These are phyloP conservation scores for Cicer bijugum DNA, from an alignment of 306 rosid species.

Conservation along the genomic window DNA sequence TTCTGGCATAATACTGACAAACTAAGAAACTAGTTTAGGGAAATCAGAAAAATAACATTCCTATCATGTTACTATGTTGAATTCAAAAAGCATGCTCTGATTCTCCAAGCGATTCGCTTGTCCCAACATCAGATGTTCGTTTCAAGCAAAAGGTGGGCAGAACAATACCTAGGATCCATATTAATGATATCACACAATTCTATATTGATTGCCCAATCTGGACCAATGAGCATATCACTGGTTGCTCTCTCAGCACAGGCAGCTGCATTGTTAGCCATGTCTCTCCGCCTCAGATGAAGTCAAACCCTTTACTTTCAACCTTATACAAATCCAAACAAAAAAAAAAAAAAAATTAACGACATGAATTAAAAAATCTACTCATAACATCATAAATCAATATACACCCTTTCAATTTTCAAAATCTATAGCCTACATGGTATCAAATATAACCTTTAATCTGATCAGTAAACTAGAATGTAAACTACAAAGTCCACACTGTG, in stretches of 20 bases:
- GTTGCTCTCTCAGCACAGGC: conserved; percentile 95
- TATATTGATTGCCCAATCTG: conserved; percentile 95
- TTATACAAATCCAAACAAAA: conserved; percentile 39
- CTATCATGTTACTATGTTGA: background rate
- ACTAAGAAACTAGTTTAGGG: conserved; percentile 13
- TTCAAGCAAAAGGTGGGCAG: background rate
- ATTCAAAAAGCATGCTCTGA: background rate
- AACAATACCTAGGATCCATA: conserved; percentile 80
- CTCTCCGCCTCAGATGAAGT: conserved; percentile 30
- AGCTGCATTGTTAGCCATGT: conserved; percentile 80
- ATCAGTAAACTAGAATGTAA: conserved; percentile 3
- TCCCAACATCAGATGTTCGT: background rate
- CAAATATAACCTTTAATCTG: background rate
- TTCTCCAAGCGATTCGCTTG: background rate
- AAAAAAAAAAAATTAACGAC: conserved; percentile 7
- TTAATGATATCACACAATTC: conserved; percentile 92
- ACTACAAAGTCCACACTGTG: background rate
- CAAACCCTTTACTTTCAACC: conserved; percentile 39
- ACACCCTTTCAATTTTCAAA: conserved; percentile 1
- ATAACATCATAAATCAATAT: conserved; percentile 4
- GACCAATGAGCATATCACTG: conserved; percentile 91
- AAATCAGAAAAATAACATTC: background rate
- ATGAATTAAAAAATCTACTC: conserved; percentile 36
- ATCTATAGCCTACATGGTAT: background rate
- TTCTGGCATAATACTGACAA: background rate